phyloP scores from a whole-genome alignment of 2,329 filamentous ascomycete species.

The Hypoxylon sp. region DNA sequence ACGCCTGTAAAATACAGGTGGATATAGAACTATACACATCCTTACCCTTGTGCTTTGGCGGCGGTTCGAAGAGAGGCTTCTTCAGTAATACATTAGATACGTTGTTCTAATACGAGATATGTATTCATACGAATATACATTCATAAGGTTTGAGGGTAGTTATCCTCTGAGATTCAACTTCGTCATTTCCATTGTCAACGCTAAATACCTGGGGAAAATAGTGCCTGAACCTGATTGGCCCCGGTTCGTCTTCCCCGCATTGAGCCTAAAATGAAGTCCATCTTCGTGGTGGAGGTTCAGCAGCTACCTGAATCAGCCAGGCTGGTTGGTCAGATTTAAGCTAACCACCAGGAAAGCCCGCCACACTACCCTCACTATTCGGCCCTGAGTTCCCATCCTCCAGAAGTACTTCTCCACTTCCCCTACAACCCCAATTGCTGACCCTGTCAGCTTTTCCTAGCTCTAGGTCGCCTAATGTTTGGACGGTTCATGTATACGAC shows the following conservation, averaged over 20 bases:
- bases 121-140: conserved; percentile 3
- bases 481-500: conserved; percentile 17
- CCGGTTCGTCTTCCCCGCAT: conserved; percentile 48
- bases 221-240: conserved; percentile 21
- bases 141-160: background rate
- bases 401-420: conserved; percentile 35
- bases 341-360: conserved; percentile 31
- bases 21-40: background rate
- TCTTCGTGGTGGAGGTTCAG: conserved; percentile 45
- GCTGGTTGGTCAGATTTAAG: conserved; percentile 44
- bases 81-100: background rate
- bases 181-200: conserved; percentile 8
- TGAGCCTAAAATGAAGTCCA: conserved; percentile 53
- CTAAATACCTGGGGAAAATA: conserved; percentile 2
- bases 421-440: conserved; percentile 34
- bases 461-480: conserved; percentile 10
- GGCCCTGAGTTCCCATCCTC: conserved; percentile 38
- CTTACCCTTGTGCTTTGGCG: background rate
- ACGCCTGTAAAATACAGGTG: background rate
- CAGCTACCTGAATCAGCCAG: conserved; percentile 22
- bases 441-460: conserved; percentile 29
- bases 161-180: conserved; percentile 3
- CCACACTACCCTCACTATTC: conserved; percentile 36
- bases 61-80: background rate
- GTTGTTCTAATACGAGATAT: background rate